Evolutionary conservation across 1,284 basidiomycete species (phyloP), one percentile per base, ranked within the genome.

Genomic region (Austroboletus niveus): DNA sequence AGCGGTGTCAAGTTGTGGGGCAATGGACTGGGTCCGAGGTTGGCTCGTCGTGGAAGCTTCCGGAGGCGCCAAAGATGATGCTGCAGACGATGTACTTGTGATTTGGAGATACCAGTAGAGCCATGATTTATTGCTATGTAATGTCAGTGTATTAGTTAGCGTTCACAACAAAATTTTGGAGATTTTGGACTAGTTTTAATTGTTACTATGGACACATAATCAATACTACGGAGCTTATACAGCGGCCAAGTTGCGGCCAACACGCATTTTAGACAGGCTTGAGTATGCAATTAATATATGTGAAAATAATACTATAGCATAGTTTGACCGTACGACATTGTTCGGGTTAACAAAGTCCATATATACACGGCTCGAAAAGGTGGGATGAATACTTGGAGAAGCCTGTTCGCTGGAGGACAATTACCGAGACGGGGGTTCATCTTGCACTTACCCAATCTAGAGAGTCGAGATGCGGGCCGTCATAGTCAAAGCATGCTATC

Each of bases 401-500:
- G 17, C 17, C 17, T 17, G 17, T 17, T 17, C 17, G 17, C 17
- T 17, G 17, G 17, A 43, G 47, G 36, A 20, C 22, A 20, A 2
- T 40, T 48, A 15, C 24, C 1, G 32, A 12, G 15, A n/a, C 29
- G 39, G 7, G 30, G 6, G 15, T 11, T 35, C 45, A 41, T 35
- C 10, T 15, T 11, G 15, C 12, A 61, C 61, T 15, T 62, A 62
- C 63, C 61, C 35, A 22, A 4, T 22, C 15, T 24, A 32, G 22
- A 24, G 22, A 24, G 5, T 1, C 7, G 8, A 22, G 8, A 17
- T 22, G 17, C 17, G 17, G 17, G 38, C 20, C 17, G 56, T 60
- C 55, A 57, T 60, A 9, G 39, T 47, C 57, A 58, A 65, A 65
- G 60, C 60, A 49, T 42, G 14, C 32, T 24, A 24, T 24, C 22